phyloP scores from a whole-genome alignment of 2,329 filamentous ascomycete species.

The Stachybotrys elegans region DNA sequence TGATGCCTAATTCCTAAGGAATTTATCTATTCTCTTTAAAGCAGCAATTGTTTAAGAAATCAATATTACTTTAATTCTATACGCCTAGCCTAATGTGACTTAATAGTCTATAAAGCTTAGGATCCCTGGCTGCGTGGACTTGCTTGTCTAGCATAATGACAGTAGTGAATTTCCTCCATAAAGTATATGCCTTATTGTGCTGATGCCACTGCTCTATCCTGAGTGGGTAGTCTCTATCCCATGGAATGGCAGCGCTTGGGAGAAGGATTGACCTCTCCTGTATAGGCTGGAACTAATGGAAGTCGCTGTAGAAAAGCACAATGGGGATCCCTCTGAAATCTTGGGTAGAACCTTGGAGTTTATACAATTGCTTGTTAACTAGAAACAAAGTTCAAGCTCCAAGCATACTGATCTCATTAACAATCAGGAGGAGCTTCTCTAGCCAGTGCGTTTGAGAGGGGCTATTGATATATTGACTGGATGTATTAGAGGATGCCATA shows the following conservation, averaged over 20 bases:
- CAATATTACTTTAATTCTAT: not conserved
- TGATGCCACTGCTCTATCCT: constrained; percentile 4
- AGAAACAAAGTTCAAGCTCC: not conserved
- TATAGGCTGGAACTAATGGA: constrained; percentile 4
- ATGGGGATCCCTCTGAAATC: constrained; percentile 6
- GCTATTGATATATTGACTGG: not conserved
- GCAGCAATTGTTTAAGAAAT: not conserved
- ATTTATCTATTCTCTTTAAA: not conserved
- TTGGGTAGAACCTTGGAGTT: not conserved
- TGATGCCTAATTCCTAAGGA: not conserved
- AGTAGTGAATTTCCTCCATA: constrained; percentile 7
- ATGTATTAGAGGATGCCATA: not conserved
- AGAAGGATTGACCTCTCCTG: constrained; percentile 4
- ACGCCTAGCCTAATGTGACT: not conserved
- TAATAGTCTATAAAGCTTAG: not conserved
- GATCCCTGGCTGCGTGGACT: not conserved
- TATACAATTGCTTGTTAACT: constrained; percentile 4
- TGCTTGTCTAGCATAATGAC: constrained; percentile 6
- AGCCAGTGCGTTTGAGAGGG: constrained; percentile 3
- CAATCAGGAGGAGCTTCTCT: constrained; percentile 5
- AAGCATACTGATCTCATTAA: constrained; percentile 5
- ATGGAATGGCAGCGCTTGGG: not conserved
- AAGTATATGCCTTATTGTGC: constrained; percentile 5
- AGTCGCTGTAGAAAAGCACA: constrained; percentile 5
- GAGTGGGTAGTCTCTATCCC: constrained; percentile 3